These are phyloP conservation scores for Suillus occidentalis DNA, from an alignment of 768 basidiomycete genomes.

Conservation along the genomic window DNA sequence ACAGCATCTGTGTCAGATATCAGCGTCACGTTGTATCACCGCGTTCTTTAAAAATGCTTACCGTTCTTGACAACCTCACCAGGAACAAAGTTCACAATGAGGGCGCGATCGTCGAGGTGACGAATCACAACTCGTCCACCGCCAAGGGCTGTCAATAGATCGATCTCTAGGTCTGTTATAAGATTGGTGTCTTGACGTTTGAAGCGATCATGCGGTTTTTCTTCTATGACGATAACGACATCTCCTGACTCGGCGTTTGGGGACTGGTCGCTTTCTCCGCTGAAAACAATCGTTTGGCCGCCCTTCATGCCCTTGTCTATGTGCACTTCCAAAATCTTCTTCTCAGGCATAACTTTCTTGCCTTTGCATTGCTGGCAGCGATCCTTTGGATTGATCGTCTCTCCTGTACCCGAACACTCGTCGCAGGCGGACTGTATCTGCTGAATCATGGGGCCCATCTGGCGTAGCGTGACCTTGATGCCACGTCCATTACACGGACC, in stretches of 20 bases:
- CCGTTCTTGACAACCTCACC: slow-evolving; percentile 95
- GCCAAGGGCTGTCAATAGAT: slow-evolving; percentile 89
- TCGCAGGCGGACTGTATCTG: slow-evolving; percentile 95
- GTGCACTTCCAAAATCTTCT: slow-evolving; percentile 96
- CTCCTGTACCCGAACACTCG: slow-evolving; percentile 92
- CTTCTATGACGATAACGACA: slow-evolving; percentile 91
- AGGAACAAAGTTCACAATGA: slow-evolving; percentile 80
- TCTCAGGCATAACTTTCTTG: slow-evolving; percentile 91
- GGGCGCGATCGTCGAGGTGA: slow-evolving; percentile 90
- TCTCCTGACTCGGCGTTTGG: slow-evolving; percentile 90
- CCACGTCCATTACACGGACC: slow-evolving; percentile 83
- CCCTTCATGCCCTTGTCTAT: slow-evolving; percentile 98
- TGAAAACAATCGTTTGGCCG: slow-evolving; percentile 85
- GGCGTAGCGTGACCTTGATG: slow-evolving; percentile 86
- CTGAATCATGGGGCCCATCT: slow-evolving; percentile 99
- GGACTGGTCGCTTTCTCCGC: slow-evolving; percentile 90
- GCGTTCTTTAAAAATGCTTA: slow-evolving; percentile 36
- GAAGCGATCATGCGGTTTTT: slow-evolving; percentile 88
- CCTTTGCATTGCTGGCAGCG: slow-evolving; percentile 91
- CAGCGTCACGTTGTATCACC: not conserved
- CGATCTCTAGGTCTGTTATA: slow-evolving; percentile 83
- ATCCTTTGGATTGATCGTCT: slow-evolving; percentile 92
- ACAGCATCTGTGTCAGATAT: slow-evolving; percentile 58
- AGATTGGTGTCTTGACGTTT: slow-evolving; percentile 88
- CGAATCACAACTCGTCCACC: slow-evolving; percentile 89